phyloP scores from a whole-genome alignment of 2,329 filamentous ascomycete species.

The Claviceps sorghi region DNA sequence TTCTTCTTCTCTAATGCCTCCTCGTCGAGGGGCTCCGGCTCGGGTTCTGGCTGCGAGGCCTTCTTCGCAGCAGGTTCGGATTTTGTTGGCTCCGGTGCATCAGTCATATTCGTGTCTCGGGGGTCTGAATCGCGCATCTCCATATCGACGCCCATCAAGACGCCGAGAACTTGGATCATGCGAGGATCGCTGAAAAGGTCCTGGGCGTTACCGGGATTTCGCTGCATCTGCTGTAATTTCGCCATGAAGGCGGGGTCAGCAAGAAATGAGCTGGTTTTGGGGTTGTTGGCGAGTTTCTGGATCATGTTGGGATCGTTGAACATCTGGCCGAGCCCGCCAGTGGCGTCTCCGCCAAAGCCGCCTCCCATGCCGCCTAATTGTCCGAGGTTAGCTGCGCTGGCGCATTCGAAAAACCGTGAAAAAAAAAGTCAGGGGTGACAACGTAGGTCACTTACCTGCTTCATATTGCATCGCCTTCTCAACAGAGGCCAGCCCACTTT shows the following conservation, averaged over 20 bases:
- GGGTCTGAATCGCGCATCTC: slow-evolving; percentile 28
- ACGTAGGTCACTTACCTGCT: slow-evolving; percentile 16
- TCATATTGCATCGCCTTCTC: slow-evolving; percentile 68
- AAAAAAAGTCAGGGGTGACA: no score
- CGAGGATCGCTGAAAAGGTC: slow-evolving; percentile 77
- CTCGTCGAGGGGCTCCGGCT: slow-evolving; percentile 59
- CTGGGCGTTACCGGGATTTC: slow-evolving; percentile 66
- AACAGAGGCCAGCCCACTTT: slow-evolving; percentile 72
- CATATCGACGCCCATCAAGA: slow-evolving; percentile 89
- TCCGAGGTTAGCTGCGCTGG: slow-evolving; percentile 4
- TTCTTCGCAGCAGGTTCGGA: slow-evolving; percentile 35
- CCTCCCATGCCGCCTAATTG: slow-evolving; percentile 9
- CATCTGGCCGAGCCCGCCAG: slow-evolving; percentile 71
- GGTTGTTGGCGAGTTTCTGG: slow-evolving; percentile 82
- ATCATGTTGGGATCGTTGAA: slow-evolving; percentile 87
- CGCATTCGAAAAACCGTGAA: neutral
- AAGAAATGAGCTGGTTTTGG: slow-evolving; percentile 74
- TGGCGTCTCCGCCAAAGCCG: slow-evolving; percentile 42
- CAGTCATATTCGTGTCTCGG: slow-evolving; percentile 60
- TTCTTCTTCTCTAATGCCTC: slow-evolving; percentile 73
- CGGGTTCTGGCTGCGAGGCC: slow-evolving; percentile 37
- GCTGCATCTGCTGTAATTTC: slow-evolving; percentile 69
- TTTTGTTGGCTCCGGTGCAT: slow-evolving; percentile 34
- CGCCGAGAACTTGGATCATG: slow-evolving; percentile 87
- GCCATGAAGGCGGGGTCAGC: slow-evolving; percentile 77